phyloP scores from a whole-genome alignment of 1,139 yeast species.

The Geotrichum macrosporum region DNA sequence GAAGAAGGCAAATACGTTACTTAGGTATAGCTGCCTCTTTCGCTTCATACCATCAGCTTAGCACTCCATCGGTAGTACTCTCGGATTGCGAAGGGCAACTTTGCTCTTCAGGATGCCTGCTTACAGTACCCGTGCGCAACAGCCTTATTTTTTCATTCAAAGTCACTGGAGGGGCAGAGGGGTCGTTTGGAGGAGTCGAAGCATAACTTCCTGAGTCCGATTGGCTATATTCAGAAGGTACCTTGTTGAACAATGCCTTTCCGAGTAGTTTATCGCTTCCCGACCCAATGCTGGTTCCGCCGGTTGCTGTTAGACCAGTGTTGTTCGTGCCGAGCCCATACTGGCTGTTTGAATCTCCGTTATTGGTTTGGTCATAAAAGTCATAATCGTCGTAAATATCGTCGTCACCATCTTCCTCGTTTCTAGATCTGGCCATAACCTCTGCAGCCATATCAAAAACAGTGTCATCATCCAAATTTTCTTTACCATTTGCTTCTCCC shows the following conservation, averaged over 20 bases:
- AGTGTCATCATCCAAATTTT: background rate
- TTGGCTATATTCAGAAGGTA: background rate
- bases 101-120: background rate
- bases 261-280: slow-evolving; percentile 9
- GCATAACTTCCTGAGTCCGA: background rate
- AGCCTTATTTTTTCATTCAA: slow-evolving; percentile 34
- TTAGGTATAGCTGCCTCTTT: too few relatives aligned
- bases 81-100: too few relatives aligned
- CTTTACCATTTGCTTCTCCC: background rate
- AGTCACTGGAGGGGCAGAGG: slow-evolving; percentile 35
- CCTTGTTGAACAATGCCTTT: background rate
- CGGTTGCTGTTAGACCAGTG: background rate
- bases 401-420: background rate
- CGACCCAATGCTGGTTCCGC: background rate
- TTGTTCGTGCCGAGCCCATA: background rate
- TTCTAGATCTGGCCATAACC: background rate
- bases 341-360: too few relatives aligned
- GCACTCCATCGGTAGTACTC: too few relatives aligned
- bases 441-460: slow-evolving; percentile 1
- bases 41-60: too few relatives aligned
- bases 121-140: slow-evolving; percentile 32
- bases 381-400: too few relatives aligned
- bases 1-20: too few relatives aligned
- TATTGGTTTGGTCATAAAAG: too few relatives aligned
- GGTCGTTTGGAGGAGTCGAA: slow-evolving; percentile 28